Evolutionary conservation across 495 filamentous ascomycete species (phyloP).

Genomic region (Penicillium arizonense): DNA sequence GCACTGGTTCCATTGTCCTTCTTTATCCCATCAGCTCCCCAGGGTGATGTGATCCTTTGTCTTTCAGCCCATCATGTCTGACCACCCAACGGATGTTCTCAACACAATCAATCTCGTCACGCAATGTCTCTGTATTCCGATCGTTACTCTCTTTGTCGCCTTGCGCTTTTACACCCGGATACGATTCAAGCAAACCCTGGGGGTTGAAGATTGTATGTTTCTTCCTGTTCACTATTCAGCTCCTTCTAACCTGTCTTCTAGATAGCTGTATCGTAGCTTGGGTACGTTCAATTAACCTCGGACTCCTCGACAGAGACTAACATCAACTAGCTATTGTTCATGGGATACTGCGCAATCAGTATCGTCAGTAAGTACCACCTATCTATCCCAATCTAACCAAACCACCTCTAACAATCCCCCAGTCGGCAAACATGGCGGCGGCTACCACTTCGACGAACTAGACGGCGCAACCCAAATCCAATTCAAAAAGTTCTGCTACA

Average conservation of each 20-base stretch:
- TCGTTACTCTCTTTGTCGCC: conserved; percentile 36
- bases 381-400: not conserved
- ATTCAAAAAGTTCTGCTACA: conserved; percentile 41
- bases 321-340: conserved; percentile 25
- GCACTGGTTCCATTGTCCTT: not conserved
- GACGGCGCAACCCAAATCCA: conserved; percentile 10
- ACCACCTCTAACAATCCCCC: not conserved
- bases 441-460: conserved; percentile 31
- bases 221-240: not conserved
- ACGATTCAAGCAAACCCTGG: conserved; percentile 33
- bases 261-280: conserved; percentile 34
- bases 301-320: not conserved
- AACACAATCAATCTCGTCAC: conserved; percentile 41
- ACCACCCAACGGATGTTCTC: conserved; percentile 32
- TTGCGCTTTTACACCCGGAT: conserved; percentile 38
- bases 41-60: not conserved
- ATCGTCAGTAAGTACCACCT: conserved; percentile 30
- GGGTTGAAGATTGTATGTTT: conserved; percentile 43
- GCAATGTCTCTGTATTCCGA: conserved; percentile 44
- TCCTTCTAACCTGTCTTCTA: conserved; percentile 16
- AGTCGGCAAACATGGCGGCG: conserved; percentile 41
- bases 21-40: conserved; percentile 1
- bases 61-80: conserved; percentile 21
- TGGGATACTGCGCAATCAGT: conserved; percentile 37
- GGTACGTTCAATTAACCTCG: conserved; percentile 19